These are phyloP conservation scores for Calonectria multiphialidica DNA, from an alignment of 2,329 filamentous ascomycete genomes.

Conservation along the genomic window DNA sequence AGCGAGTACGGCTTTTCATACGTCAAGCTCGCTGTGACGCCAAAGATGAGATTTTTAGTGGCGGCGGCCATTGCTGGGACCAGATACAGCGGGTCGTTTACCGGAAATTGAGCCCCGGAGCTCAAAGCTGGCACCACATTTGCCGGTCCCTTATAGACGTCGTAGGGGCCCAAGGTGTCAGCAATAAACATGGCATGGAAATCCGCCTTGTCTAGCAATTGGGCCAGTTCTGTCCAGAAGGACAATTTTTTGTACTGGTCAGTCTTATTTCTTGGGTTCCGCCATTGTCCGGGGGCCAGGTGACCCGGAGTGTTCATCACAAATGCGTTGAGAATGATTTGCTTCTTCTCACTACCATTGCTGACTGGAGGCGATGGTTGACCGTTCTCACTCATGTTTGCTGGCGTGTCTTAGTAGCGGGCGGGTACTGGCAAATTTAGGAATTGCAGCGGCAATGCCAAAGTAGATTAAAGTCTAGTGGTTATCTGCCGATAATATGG, in stretches of 20 bases:
- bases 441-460: too few relatives aligned
- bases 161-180: conserved; percentile 60
- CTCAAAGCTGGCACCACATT: conserved; percentile 42
- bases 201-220: conserved; percentile 57
- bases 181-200: conserved; percentile 66
- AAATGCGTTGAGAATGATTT: conserved; percentile 34
- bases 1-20: conserved; percentile 51
- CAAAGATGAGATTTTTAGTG: conserved; percentile 57
- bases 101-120: conserved; percentile 55
- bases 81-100: conserved; percentile 52
- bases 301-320: conserved; percentile 34
- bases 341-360: neutral
- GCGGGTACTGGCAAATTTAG: neutral
- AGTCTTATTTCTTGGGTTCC: conserved; percentile 35
- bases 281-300: conserved; percentile 33
- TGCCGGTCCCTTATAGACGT: conserved; percentile 29
- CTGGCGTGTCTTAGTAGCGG: neutral
- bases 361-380: neutral
- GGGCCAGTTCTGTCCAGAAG: conserved; percentile 60
- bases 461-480: neutral
- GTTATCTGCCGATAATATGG: neutral
- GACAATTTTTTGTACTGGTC: conserved; percentile 39
- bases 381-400: neutral
- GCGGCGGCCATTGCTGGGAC: conserved; percentile 60
- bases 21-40: conserved; percentile 50